phyloP scores from a whole-genome alignment of 192 early-diverging fungal genomes.

The Linnemannia exigua region DNA sequence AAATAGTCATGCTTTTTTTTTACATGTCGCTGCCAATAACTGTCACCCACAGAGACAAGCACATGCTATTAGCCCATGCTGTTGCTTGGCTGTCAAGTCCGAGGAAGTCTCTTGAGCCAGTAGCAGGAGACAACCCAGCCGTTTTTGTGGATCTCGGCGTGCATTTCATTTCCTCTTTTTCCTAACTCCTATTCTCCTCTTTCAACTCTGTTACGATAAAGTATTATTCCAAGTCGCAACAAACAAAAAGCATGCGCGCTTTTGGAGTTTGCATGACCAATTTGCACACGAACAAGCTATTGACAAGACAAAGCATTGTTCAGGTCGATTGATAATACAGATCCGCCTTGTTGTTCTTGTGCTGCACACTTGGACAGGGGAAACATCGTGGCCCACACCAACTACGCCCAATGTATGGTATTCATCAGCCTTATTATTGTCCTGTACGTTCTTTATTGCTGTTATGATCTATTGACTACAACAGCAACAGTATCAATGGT shows the following conservation, averaged over 20 bases:
- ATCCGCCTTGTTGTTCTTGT: not conserved
- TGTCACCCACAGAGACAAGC: not conserved
- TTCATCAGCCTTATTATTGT: not conserved
- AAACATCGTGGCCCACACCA: not conserved
- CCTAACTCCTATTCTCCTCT: no score
- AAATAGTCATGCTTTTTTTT: not conserved
- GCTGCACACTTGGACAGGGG: not conserved
- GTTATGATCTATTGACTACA: no score
- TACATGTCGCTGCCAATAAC: not conserved
- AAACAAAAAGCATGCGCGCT: not conserved
- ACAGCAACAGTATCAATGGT: no score
- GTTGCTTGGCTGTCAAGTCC: not conserved
- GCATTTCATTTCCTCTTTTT: not conserved
- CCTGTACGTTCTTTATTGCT: no score
- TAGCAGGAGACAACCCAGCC: not conserved
- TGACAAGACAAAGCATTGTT: not conserved
- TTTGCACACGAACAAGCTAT: not conserved
- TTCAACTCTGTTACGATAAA: not conserved
- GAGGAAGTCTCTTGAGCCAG: not conserved
- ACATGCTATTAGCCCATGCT: constrained; percentile 22
- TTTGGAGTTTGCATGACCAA: not conserved
- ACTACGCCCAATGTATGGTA: not conserved
- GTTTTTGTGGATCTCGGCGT: not conserved
- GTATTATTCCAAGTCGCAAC: not conserved
- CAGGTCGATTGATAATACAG: not conserved